Percentiles rank a stretch among this genome's conserved stretches.
These are phyloP conservation scores for Diaporthe vaccinii DNA, from an alignment of 2,329 filamentous ascomycete species.

Conservation along the genomic window DNA sequence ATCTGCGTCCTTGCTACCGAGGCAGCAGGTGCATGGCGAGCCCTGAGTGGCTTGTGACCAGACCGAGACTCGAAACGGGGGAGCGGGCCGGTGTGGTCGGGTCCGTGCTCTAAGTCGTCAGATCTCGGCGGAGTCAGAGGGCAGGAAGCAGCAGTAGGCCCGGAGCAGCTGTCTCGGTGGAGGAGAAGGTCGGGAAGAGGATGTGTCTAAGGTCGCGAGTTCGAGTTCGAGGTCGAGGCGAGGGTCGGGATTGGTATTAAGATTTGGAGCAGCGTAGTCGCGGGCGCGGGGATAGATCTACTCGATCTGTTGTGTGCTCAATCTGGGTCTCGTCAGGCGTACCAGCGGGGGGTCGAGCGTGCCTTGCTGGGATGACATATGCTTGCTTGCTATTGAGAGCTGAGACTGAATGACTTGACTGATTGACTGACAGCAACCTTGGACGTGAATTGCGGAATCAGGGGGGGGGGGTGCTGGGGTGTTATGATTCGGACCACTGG, in stretches of 20 bases:
- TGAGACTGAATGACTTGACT: slow-evolving; percentile 3
- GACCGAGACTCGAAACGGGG: slow-evolving; percentile 8
- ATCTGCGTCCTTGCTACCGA: slow-evolving; percentile 35
- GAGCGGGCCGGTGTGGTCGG: neutral
- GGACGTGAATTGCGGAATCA: slow-evolving; percentile 20
- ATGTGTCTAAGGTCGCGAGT: slow-evolving; percentile 1
- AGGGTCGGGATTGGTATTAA: slow-evolving; percentile 14
- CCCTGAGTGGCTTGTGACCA: slow-evolving; percentile 8
- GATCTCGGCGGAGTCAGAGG: neutral
- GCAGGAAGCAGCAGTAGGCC: neutral
- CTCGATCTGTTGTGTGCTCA: neutral
- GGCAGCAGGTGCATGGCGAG: slow-evolving; percentile 33
- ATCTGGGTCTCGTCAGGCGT: slow-evolving; percentile 15
- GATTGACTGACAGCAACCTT: slow-evolving; percentile 18
- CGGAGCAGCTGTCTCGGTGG: neutral
- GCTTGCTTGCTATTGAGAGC: slow-evolving; percentile 15
- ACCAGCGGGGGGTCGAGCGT: slow-evolving; percentile 22
- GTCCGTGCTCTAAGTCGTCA: slow-evolving; percentile 17
- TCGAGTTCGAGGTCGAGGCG: slow-evolving; percentile 15
- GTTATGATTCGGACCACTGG: slow-evolving; percentile 25
- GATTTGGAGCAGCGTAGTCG: slow-evolving; percentile 9
- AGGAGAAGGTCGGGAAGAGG: neutral
- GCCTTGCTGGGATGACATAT: slow-evolving; percentile 13
- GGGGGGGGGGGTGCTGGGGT: slow-evolving; percentile 14
- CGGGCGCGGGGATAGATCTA: slow-evolving; percentile 4